A percentile compares a stretch with the other conserved stretches of the same genome.
Evolutionary conservation across 2,329 filamentous ascomycete species (phyloP).

Genomic region (Xylariomycetidae sp.): DNA sequence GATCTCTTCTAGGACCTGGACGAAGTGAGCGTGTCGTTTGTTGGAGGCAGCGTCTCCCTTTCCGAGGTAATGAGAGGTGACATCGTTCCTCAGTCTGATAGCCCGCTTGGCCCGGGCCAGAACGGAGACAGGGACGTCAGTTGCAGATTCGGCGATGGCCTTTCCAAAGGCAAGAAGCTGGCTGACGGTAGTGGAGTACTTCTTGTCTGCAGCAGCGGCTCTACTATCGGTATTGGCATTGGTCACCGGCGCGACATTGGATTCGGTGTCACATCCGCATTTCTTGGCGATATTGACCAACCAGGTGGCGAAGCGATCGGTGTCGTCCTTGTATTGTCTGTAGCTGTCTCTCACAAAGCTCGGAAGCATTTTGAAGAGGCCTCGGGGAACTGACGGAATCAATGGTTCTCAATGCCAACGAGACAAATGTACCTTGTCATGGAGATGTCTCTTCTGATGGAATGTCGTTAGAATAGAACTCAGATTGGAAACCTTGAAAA

Average conservation of each 20-base stretch:
- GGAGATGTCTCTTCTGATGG: no score
- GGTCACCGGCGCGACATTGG: not conserved
- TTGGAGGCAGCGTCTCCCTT: slow-evolving; percentile 16
- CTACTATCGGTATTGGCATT: not conserved
- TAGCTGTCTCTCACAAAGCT: slow-evolving; percentile 22
- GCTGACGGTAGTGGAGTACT: not conserved
- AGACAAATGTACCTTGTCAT: no score
- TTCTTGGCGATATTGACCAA: slow-evolving; percentile 20
- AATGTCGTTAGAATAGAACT: no score
- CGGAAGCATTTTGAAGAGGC: slow-evolving; percentile 16
- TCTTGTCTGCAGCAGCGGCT: not conserved
- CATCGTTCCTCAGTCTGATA: slow-evolving; percentile 18
- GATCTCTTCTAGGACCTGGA: slow-evolving; percentile 20
- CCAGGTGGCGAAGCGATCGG: slow-evolving; percentile 24
- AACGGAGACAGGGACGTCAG: not conserved
- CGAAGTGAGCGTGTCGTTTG: slow-evolving; percentile 21
- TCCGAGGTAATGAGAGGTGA: slow-evolving; percentile 24
- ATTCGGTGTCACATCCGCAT: slow-evolving; percentile 16
- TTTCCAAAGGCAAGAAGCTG: not conserved
- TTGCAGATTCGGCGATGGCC: not conserved
- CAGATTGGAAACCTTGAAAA: no score
- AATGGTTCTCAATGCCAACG: no score
- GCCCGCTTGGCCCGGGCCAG: not conserved
- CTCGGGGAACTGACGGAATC: no score
- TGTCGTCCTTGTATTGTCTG: slow-evolving; percentile 22